Percentiles rank a stretch among this genome's conserved stretches.
Conservation (phyloP, 2,329 filamentous ascomycete genomes). For the Nemania sp. region DNA sequence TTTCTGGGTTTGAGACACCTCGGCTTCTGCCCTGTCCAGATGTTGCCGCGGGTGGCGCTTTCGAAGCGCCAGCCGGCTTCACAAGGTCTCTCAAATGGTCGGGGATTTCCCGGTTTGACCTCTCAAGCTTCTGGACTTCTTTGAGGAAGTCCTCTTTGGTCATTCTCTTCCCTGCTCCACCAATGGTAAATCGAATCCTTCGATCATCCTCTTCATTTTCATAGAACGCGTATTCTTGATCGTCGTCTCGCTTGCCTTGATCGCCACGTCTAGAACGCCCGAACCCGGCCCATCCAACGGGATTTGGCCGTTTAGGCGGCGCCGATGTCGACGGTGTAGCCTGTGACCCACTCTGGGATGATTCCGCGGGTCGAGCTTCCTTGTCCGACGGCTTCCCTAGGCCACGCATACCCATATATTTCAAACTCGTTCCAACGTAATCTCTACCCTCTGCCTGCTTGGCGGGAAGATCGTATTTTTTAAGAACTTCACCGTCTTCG, state of each 20-base stretch:
- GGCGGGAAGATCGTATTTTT: constrained; percentile 75
- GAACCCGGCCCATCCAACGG: constrained; percentile 57
- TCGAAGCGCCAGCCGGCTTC: constrained; percentile 23
- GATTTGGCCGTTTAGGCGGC: constrained; percentile 45
- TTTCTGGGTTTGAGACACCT: constrained; percentile 25
- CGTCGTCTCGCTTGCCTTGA: constrained; percentile 46
- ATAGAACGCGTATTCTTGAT: constrained; percentile 42
- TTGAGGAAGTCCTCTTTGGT: constrained; percentile 79
- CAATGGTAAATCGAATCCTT: constrained; percentile 75
- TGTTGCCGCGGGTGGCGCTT: background rate
- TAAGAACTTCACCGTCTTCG: constrained; percentile 82
- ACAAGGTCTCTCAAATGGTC: constrained; percentile 54
- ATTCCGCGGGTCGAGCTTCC: constrained; percentile 35
- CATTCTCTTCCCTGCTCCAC: constrained; percentile 72
- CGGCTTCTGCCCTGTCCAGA: constrained; percentile 1
- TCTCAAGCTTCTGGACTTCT: constrained; percentile 73
- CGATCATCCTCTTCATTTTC: constrained; percentile 67
- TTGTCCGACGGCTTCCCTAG: constrained; percentile 48
- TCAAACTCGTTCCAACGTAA: constrained; percentile 51
- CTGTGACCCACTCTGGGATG: constrained; percentile 32
- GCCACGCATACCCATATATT: constrained; percentile 57
- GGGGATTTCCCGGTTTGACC: constrained; percentile 60
- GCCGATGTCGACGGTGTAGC: constrained; percentile 33
- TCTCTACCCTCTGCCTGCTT: constrained; percentile 50
- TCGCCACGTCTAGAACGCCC: constrained; percentile 37